Conservation (phyloP, 164 flowering plant species). For the Vitis labrusca region DNA sequence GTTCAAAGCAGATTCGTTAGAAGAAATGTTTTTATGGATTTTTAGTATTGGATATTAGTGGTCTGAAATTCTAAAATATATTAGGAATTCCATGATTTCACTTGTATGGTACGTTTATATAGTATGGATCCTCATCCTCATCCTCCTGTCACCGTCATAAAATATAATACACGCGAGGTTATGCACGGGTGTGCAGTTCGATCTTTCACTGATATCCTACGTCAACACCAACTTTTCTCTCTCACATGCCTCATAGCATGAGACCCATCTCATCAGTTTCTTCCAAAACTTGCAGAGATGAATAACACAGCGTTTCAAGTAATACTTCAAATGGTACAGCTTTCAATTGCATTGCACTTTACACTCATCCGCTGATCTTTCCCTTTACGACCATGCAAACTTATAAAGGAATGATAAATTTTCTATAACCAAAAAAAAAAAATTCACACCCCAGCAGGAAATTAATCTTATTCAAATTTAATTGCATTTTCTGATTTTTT, state of each 20-base stretch:
- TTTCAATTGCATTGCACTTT: background rate
- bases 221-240: constrained; percentile 11
- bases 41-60: too few species aligned
- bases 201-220: constrained; percentile 1
- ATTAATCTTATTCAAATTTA: too few species aligned
- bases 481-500: too few species aligned
- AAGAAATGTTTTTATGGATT: too few species aligned
- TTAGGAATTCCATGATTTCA: too few species aligned
- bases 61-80: too few species aligned
- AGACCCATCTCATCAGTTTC: constrained; percentile 3
- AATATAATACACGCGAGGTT: background rate
- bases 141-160: constrained; percentile 8
- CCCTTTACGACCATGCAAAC: too few species aligned
- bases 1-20: too few species aligned
- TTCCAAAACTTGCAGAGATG: constrained; percentile 4
- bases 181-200: constrained; percentile 18
- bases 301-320: constrained; percentile 4
- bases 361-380: background rate
- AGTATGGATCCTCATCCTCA: background rate
- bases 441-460: too few species aligned
- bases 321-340: constrained; percentile 9
- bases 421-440: too few species aligned
- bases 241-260: constrained; percentile 1
- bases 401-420: too few species aligned
- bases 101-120: too few species aligned